Evolutionary conservation across 495 filamentous ascomycete genomes (phyloP).

Genomic region (Aspergillus conjunctus): DNA sequence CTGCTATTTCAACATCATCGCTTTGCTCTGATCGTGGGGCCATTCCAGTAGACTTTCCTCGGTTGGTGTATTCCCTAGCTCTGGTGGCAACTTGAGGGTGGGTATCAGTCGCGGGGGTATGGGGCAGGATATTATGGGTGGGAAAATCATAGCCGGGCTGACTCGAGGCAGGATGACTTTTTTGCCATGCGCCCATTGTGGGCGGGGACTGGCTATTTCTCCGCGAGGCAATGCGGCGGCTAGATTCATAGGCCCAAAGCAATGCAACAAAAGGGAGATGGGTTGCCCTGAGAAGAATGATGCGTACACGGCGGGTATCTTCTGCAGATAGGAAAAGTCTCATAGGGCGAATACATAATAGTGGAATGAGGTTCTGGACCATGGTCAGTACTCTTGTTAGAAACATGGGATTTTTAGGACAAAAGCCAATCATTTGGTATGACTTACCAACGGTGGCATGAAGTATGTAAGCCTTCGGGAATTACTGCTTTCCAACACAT

Average conservation of each 20-base stretch:
- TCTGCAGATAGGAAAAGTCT: conserved; percentile 74
- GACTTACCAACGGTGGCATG: conserved; percentile 63
- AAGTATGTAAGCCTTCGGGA: conserved; percentile 81
- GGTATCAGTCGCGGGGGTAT: conserved; percentile 32
- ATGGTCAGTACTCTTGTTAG: conserved; percentile 34
- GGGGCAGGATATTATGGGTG: conserved; percentile 34
- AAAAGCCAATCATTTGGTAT: conserved; percentile 8
- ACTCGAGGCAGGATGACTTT: conserved; percentile 31
- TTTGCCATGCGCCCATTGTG: conserved; percentile 23
- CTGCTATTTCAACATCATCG: conserved; percentile 31
- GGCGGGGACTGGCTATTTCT: conserved; percentile 32
- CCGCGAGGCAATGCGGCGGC: conserved; percentile 33
- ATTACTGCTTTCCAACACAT: conserved; percentile 74
- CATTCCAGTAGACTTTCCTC: conserved; percentile 29
- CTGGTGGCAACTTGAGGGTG: conserved; percentile 26
- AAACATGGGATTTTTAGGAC: conserved; percentile 14
- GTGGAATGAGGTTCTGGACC: conserved; percentile 75
- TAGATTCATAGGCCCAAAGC: conserved; percentile 62
- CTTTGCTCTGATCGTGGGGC: conserved; percentile 24
- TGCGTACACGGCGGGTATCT: conserved; percentile 70
- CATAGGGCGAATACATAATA: conserved; percentile 80
- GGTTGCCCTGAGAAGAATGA: conserved; percentile 73
- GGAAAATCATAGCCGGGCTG: conserved; percentile 34
- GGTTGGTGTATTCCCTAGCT: conserved; percentile 22
- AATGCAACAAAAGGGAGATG: conserved; percentile 65